Evolutionary conservation across 2,329 filamentous ascomycete genomes (phyloP).

Genomic region (Scytalidium sp.): DNA sequence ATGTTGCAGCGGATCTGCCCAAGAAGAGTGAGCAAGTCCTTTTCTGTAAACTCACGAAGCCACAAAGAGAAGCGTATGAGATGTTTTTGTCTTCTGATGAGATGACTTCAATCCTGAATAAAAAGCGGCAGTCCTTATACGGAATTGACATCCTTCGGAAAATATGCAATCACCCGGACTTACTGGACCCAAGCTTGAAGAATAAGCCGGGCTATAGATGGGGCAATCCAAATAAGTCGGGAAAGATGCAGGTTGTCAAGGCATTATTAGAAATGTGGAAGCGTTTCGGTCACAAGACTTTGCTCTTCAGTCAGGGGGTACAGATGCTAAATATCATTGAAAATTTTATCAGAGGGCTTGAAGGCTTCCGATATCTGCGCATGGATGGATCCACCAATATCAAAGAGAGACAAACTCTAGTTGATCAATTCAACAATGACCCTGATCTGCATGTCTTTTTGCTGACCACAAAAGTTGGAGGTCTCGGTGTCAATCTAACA

Average conservation of each 20-base stretch:
- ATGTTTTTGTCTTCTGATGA: constrained; percentile 79
- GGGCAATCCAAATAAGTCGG: constrained; percentile 75
- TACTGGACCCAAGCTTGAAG: constrained; percentile 61
- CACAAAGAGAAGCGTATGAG: constrained; percentile 79
- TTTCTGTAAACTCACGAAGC: constrained; percentile 85
- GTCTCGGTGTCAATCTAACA: constrained; percentile 89
- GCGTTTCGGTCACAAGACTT: constrained; percentile 78
- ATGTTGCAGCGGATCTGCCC: constrained; percentile 89
- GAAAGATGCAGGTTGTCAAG: constrained; percentile 95
- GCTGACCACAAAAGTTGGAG: constrained; percentile 92
- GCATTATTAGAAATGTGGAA: constrained; percentile 87
- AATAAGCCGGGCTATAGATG: constrained; percentile 68
- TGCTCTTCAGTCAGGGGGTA: constrained; percentile 89
- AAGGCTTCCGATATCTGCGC: constrained; percentile 72
- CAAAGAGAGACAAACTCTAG: constrained; percentile 81
- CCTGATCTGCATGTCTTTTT: constrained; percentile 82
- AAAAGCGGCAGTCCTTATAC: constrained; percentile 75
- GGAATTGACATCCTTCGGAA: constrained; percentile 92
- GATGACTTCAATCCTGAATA: constrained; percentile 76
- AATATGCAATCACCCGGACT: constrained; percentile 95
- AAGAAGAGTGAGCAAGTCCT: constrained; percentile 96
- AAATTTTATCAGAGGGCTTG: constrained; percentile 66
- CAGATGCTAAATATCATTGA: constrained; percentile 97
- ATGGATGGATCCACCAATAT: constrained; percentile 95
- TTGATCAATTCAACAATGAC: constrained; percentile 88